Evolutionary conservation across 108 stramenopile species (phyloP).

Genomic region (Nannochloropsis gaditana): DNA sequence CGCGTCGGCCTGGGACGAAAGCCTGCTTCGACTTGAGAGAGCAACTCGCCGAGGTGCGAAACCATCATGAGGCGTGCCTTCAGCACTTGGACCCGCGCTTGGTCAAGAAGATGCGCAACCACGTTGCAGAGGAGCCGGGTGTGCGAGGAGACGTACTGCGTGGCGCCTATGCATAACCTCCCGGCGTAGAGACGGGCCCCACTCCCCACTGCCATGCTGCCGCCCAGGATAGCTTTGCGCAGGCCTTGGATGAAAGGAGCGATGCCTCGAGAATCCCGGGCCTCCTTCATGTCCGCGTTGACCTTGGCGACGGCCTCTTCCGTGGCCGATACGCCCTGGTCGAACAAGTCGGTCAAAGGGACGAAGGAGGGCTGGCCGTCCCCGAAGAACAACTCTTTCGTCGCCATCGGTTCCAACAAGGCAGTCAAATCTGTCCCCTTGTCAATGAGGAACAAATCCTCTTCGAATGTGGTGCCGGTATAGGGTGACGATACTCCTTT

Average conservation of each 20-base stretch:
- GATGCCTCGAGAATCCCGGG: no score
- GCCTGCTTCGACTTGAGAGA: no score
- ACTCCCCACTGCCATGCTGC: no score
- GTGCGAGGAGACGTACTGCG: not conserved
- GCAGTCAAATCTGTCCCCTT: not conserved
- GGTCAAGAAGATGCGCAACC: not conserved
- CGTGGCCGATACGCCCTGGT: not conserved
- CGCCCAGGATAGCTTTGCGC: no score
- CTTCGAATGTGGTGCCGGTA: not conserved
- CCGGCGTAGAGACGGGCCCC: no score
- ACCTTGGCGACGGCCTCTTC: not conserved
- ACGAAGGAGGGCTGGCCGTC: not conserved
- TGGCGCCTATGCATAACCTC: no score
- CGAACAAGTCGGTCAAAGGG: not conserved
- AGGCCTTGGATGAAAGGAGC: no score
- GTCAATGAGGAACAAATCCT: not conserved
- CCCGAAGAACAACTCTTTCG: not conserved
- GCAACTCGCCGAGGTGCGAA: no score
- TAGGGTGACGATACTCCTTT: not conserved
- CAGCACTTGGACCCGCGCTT: not conserved
- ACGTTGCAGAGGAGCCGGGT: not conserved
- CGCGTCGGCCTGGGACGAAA: no score
- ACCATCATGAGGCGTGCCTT: no score
- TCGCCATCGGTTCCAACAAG: not conserved
- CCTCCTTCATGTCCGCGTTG: not conserved